Evolutionary conservation across 2,329 filamentous ascomycete genomes (phyloP).

Genomic region (Talaromyces marneffei): DNA sequence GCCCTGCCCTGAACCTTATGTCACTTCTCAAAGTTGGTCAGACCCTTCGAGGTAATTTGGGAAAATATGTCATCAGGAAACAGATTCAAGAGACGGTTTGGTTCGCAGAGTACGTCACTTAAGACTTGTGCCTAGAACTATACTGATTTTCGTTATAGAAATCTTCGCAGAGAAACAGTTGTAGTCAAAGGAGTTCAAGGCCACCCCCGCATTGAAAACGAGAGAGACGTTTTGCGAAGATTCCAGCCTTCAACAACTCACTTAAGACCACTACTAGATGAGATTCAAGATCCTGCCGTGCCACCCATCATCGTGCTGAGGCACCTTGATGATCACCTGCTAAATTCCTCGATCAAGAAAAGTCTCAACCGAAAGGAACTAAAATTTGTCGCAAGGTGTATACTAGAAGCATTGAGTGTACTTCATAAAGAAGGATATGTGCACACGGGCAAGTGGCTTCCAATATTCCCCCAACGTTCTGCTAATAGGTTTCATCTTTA

Average conservation of each 20-base stretch:
- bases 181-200: not conserved
- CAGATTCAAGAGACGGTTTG: not conserved
- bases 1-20: not conserved
- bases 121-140: not conserved
- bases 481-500: conserved; percentile 1
- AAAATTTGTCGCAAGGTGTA: not conserved
- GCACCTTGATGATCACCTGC: not conserved
- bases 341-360: not conserved
- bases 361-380: not conserved
- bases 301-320: not conserved
- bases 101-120: not conserved
- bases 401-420: conserved; percentile 15
- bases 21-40: conserved; percentile 1
- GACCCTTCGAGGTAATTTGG: not conserved
- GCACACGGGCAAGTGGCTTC: conserved; percentile 11
- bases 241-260: not conserved
- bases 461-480: not conserved
- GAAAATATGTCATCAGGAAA: conserved; percentile 1
- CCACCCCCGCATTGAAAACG: not conserved
- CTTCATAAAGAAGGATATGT: conserved; percentile 15
- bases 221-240: not conserved
- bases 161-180: not conserved
- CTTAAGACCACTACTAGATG: not conserved
- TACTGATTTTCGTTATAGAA: not conserved
- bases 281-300: not conserved